These are phyloP conservation scores for Pachyrhizus erosus DNA, from an alignment of 306 rosid species.

Conservation along the genomic window DNA sequence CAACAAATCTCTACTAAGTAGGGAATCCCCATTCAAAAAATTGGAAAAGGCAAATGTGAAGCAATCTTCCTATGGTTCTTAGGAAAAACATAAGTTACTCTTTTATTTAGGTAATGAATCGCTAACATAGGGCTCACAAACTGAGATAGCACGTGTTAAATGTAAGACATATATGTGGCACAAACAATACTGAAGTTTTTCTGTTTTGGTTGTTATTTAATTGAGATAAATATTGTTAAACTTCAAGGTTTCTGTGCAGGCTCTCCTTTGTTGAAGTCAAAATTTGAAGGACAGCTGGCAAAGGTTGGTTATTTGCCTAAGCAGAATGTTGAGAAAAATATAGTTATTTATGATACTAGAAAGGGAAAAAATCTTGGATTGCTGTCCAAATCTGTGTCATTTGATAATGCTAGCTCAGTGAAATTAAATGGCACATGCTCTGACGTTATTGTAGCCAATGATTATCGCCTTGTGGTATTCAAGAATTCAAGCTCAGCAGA, in stretches of 20 bases:
- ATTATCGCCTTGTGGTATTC: neutral
- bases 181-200: neutral
- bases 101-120: neutral
- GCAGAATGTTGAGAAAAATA: neutral
- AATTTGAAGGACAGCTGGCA: constrained; percentile 8
- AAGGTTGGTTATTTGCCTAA: neutral
- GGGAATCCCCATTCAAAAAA: neutral
- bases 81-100: neutral
- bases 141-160: neutral
- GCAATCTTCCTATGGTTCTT: neutral
- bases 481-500: constrained; percentile 25
- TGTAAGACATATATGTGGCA: neutral
- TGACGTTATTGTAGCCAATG: neutral
- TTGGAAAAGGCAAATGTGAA: constrained; percentile 1
- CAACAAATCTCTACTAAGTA: neutral
- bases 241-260: constrained; percentile 14
- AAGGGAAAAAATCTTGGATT: neutral
- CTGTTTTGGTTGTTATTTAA: constrained; percentile 10
- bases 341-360: neutral
- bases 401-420: constrained; percentile 9
- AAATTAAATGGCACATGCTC: constrained; percentile 4
- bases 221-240: neutral
- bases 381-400: constrained; percentile 40
- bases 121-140: neutral
- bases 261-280: constrained; percentile 25